A percentile compares a stretch with the other conserved stretches of the same genome.
Evolutionary conservation across 2,329 filamentous ascomycete genomes (phyloP).

Genomic region (Claviceps pazoutovae): DNA sequence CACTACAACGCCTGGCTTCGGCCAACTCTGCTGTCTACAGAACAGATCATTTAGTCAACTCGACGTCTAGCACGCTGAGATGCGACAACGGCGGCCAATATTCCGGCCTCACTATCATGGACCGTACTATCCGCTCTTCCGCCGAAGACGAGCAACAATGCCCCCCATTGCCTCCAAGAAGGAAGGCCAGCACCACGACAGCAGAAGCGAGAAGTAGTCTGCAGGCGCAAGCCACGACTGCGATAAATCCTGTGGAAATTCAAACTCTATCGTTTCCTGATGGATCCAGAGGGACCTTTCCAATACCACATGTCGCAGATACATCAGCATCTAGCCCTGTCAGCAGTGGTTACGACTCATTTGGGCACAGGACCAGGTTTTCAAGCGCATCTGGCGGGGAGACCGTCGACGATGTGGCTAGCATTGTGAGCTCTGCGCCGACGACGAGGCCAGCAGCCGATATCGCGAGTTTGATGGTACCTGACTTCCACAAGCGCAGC

Average conservation of each 20-base stretch:
- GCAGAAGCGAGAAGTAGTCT: slow-evolving; percentile 25
- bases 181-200: slow-evolving; percentile 21
- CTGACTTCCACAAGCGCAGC: slow-evolving; percentile 51
- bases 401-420: slow-evolving; percentile 44
- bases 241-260: slow-evolving; percentile 67
- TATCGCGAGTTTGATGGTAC: slow-evolving; percentile 67
- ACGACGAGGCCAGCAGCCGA: slow-evolving; percentile 53
- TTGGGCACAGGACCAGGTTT: slow-evolving; percentile 17
- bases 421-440: slow-evolving; percentile 52
- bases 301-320: slow-evolving; percentile 19
- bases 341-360: slow-evolving; percentile 27
- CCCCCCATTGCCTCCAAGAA: slow-evolving; percentile 43
- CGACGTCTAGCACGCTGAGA: slow-evolving; percentile 11
- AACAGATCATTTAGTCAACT: not conserved
- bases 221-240: slow-evolving; percentile 64
- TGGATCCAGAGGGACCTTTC: slow-evolving; percentile 50
- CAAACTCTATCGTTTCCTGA: slow-evolving; percentile 63
- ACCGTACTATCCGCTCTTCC: slow-evolving; percentile 13
- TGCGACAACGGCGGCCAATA: slow-evolving; percentile 11
- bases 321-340: slow-evolving; percentile 23
- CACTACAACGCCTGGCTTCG: not conserved
- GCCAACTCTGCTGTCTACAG: not conserved
- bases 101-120: slow-evolving; percentile 13
- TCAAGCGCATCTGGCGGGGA: slow-evolving; percentile 28
- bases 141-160: slow-evolving; percentile 28